Conservation (phyloP, 2,329 filamentous ascomycete species). For the Verticillium klebahnii region DNA sequence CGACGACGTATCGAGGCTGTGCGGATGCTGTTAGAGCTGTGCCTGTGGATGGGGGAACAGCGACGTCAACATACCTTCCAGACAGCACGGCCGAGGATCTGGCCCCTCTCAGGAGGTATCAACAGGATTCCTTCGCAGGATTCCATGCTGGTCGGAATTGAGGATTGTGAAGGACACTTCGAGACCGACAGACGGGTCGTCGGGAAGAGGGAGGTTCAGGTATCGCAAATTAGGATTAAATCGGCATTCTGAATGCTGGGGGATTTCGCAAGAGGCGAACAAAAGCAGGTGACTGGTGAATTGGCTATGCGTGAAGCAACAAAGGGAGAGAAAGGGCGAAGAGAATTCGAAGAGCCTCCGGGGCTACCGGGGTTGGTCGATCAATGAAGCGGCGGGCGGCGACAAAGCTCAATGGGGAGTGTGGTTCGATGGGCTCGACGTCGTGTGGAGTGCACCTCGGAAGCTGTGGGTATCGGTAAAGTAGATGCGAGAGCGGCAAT, state of each 20-base stretch:
- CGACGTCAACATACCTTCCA: conserved; percentile 42
- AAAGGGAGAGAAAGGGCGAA: neutral
- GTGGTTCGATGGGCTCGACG: neutral
- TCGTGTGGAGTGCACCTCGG: neutral
- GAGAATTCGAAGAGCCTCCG: neutral
- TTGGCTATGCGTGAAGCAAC: neutral
- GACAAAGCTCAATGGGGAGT: neutral
- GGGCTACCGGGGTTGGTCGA: neutral
- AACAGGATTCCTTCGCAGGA: conserved; percentile 40
- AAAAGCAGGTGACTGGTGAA: neutral
- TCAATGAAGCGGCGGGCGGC: neutral
- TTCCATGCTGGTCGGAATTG: conserved; percentile 8
- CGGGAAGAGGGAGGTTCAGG: neutral
- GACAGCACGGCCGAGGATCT: conserved; percentile 43
- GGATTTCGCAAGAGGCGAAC: neutral
- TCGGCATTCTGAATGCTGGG: neutral
- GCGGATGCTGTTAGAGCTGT: conserved; percentile 12
- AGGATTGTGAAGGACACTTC: neutral
- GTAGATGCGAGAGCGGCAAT: neutral
- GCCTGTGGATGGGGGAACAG: neutral
- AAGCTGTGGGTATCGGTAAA: too few relatives aligned
- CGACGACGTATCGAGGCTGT: conserved; percentile 55
- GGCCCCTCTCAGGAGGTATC: conserved; percentile 45
- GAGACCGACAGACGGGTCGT: neutral
- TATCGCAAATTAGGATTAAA: neutral